A percentile compares a stretch with the other conserved stretches of the same genome.
Evolutionary conservation across 1,284 basidiomycete species (phyloP).

Genomic region (Mycosarcoma maydis): DNA sequence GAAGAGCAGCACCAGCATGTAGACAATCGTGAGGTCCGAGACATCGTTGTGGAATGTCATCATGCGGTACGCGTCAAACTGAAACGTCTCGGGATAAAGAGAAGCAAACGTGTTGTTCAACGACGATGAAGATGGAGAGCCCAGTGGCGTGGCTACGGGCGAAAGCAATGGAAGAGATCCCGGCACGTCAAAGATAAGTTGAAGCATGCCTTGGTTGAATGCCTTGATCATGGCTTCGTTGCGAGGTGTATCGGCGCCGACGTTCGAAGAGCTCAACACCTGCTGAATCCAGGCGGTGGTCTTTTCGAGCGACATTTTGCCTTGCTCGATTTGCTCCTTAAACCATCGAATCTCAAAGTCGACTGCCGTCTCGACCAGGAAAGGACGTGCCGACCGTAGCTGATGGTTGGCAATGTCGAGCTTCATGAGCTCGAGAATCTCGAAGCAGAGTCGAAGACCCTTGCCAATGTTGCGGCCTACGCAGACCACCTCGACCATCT

Average conservation of each 20-base stretch:
- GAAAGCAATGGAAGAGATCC: slow-evolving; percentile 65
- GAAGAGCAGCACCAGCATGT: slow-evolving; percentile 82
- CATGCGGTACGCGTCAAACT: slow-evolving; percentile 82
- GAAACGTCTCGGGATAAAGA: slow-evolving; percentile 75
- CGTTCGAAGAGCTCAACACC: slow-evolving; percentile 8
- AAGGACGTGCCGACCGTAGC: slow-evolving; percentile 84
- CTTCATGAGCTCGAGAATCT: slow-evolving; percentile 93
- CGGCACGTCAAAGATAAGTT: slow-evolving; percentile 76
- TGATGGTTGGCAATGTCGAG: slow-evolving; percentile 95
- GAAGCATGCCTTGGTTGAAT: slow-evolving; percentile 75
- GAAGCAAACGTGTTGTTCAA: slow-evolving; percentile 52
- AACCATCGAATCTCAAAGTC: slow-evolving; percentile 84
- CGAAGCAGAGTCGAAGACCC: slow-evolving; percentile 84
- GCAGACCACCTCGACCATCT: slow-evolving; percentile 73
- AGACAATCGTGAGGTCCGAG: slow-evolving; percentile 78
- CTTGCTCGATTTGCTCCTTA: slow-evolving; percentile 72
- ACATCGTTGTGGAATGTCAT: slow-evolving; percentile 77
- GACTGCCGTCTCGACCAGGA: slow-evolving; percentile 81
- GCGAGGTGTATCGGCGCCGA: slow-evolving; percentile 15
- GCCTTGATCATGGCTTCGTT: slow-evolving; percentile 69
- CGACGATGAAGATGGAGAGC: slow-evolving; percentile 66
- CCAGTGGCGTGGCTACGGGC: slow-evolving; percentile 50
- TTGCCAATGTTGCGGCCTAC: slow-evolving; percentile 71
- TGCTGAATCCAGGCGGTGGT: slow-evolving; percentile 76
- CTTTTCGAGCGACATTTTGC: slow-evolving; percentile 71